A percentile compares a stretch with the other conserved stretches of the same genome.
Conservation (phyloP, 495 filamentous ascomycete genomes). For the Neurospora tetrasperma region DNA sequence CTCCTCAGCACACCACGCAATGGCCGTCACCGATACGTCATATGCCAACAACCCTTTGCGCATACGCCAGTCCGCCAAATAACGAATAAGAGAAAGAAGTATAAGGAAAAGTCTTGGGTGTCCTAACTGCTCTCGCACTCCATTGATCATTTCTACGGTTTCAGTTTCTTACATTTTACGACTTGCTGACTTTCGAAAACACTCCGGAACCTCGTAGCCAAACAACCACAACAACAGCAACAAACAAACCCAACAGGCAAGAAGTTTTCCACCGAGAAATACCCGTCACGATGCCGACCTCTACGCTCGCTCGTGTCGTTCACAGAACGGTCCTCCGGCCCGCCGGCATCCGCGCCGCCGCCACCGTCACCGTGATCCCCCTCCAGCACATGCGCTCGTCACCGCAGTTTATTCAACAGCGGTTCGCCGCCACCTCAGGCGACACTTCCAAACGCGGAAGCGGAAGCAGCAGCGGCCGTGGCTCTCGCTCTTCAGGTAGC, state of each 20-base stretch:
- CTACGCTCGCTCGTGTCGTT: not conserved
- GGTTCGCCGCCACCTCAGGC: not conserved
- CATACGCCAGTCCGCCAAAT: not conserved
- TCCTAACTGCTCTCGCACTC: not conserved
- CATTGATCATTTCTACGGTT: not conserved
- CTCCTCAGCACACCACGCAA: not conserved
- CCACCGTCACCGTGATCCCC: not conserved
- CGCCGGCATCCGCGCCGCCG: not conserved
- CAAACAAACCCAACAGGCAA: not conserved
- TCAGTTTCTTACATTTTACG: not conserved
- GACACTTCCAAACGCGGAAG: not conserved
- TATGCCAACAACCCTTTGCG: not conserved
- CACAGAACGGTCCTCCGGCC: not conserved
- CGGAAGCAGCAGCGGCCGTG: too few species aligned
- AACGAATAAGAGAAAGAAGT: not conserved
- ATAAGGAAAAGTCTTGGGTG: not conserved
- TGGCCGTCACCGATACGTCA: not conserved
- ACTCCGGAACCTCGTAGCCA: not conserved
- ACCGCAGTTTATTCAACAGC: not conserved
- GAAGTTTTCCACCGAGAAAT: not conserved
- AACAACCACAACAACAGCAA: not conserved
- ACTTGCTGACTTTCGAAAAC: not conserved
- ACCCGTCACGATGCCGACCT: not conserved
- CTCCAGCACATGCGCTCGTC: not conserved
- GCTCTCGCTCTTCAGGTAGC: too few species aligned